Evolutionary conservation across 768 basidiomycete species (phyloP), one percentile per base, ranked within the genome.

Genomic region (Trametes sanguinea): DNA sequence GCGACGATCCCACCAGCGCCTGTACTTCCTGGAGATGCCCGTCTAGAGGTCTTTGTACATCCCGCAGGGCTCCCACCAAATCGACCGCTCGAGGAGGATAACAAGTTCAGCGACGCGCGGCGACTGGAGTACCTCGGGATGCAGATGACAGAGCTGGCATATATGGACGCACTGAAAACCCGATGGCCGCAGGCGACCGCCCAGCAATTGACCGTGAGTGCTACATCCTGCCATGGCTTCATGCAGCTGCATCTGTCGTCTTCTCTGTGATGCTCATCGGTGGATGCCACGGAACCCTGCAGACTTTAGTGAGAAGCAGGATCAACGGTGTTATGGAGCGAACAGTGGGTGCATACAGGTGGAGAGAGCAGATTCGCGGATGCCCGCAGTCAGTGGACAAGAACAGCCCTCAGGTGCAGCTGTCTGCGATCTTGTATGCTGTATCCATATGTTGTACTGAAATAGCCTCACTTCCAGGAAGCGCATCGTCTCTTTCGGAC

Each of bases 401-500:
- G 30, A 59, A 59, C 27, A 51, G 30, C 6, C 57, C 57, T 6
- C 40, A 51, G 48, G 57, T 59, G 48, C 48, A 22, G 8, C 17
- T 13, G 32, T 4, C n/a, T 2, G 6, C 11, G 29, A 10, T 16
- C 32, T 14, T 29, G n/a, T 17, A 29, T 3, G 8, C 33, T 16
- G 32, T 3, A 30, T 42, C 30, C n/a, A 9, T n/a, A 33, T 3
- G 32, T 22, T 43, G 47, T 22, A 22, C 35, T 37, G 13, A 43
- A 16, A 10, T 13, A 16, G 8, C 4, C 14, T 30, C 1, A 29
- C n/a, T 8, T 37, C 14, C 17, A 59, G 57, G 57, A 59, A 50
- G 40, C 57, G 6, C 40, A 51, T 17, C 57, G 57, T n/a, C 57
- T 59, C n/a, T 59, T 59, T 45, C 50, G 57, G 57, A 59, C 57